phyloP scores from a whole-genome alignment of 768 basidiomycete genomes.

The Podaxis sp. region DNA sequence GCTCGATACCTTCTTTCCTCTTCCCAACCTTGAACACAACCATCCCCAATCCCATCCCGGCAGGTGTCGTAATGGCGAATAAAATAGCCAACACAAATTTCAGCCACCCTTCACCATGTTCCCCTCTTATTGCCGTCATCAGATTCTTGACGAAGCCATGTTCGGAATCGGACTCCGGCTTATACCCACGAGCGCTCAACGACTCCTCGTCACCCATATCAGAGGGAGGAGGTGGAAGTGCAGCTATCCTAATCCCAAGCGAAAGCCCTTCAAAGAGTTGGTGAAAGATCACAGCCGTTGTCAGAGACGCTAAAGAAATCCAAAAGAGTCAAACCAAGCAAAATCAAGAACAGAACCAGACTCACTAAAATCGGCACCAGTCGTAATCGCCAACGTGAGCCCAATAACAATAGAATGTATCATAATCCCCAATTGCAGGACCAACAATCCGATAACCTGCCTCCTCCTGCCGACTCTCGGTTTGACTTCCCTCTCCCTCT shows the following conservation, averaged over 20 bases:
- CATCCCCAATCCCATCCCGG: conserved; percentile 61
- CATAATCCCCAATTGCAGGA: conserved; percentile 83
- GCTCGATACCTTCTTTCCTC: conserved; percentile 20
- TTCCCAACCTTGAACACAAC: conserved; percentile 32
- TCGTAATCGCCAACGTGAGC: conserved; percentile 66
- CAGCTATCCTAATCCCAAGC: conserved; percentile 74
- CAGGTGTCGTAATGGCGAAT: conserved; percentile 73
- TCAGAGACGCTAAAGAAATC: conserved; percentile 51
- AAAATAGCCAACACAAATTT: conserved; percentile 52
- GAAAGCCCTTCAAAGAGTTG: conserved; percentile 84
- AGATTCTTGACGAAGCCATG: not conserved
- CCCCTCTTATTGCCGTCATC: not conserved
- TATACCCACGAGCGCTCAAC: not conserved
- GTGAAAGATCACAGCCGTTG: conserved; percentile 75
- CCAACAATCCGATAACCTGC: conserved; percentile 76
- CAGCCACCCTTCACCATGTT: conserved; percentile 29
- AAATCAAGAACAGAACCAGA: conserved; percentile 12
- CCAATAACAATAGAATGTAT: conserved; percentile 80
- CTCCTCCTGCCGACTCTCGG: conserved; percentile 46
- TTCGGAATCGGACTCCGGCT: not conserved
- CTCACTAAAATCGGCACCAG: conserved; percentile 68
- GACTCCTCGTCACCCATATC: not conserved
- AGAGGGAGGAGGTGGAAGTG: conserved; percentile 41
- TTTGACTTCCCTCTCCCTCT: conserved; percentile 16
- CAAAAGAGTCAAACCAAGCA: not conserved